Conservation (phyloP, 1,139 yeast species). For the Sugiyamaella japonica region DNA sequence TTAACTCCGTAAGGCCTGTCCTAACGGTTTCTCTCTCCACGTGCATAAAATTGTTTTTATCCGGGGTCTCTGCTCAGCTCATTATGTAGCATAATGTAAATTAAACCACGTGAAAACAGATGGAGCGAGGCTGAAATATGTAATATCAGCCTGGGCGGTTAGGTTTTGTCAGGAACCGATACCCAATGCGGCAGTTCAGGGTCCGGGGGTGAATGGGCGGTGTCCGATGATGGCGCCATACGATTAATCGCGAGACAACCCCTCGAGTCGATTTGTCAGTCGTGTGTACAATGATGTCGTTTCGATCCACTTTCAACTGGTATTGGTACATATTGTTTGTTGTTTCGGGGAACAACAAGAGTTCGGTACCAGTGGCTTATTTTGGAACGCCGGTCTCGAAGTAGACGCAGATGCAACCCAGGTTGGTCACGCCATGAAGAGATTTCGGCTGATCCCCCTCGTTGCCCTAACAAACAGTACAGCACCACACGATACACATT, state of each 20-base stretch:
- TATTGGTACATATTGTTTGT: too few relatives aligned
- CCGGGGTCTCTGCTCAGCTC: neutral
- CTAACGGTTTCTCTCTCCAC: neutral
- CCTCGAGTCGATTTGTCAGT: neutral
- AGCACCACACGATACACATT: too few relatives aligned
- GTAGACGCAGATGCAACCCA: too few relatives aligned
- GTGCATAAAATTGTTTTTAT: neutral
- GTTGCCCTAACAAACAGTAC: too few relatives aligned
- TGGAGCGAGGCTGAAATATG: neutral
- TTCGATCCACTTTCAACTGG: too few relatives aligned
- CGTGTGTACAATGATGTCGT: neutral
- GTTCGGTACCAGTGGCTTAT: too few relatives aligned
- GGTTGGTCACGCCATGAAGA: too few relatives aligned
- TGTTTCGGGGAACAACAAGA: too few relatives aligned
- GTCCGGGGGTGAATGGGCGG: neutral
- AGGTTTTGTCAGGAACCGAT: conserved; percentile 3
- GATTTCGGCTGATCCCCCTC: too few relatives aligned
- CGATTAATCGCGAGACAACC: neutral
- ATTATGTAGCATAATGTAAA: conserved; percentile 9
- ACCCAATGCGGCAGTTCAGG: neutral
- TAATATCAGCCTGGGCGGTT: neutral
- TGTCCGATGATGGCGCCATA: neutral
- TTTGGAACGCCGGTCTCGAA: too few relatives aligned
- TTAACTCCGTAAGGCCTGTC: conserved; percentile 5
- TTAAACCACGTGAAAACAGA: conserved; percentile 7